Base-by-base conservation (phyloP, 345 rosid genomes). In the Linum tenue region DNA sequence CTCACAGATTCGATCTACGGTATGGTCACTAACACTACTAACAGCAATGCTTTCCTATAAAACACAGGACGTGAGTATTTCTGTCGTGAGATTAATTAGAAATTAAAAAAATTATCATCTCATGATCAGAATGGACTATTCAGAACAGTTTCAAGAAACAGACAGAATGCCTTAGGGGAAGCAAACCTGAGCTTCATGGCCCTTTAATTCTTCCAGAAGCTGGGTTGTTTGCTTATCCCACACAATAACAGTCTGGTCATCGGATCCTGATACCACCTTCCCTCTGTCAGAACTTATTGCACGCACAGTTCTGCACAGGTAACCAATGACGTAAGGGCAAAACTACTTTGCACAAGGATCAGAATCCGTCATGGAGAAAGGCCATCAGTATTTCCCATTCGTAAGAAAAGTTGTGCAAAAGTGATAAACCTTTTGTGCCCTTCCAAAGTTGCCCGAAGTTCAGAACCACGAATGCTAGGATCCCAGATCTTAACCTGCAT, bases 401-500 rank as follows among this genome's bases (percentile, higher is more conserved):
- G 12, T 12, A 65, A 62, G 17, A 43, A 39, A 59, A 39, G 5
- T 0, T 44, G 63, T 58, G 12, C 39, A 37, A 67, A 59, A 73
- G 68, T 38, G 41, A n/a, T 48, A 40, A 17, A 69, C 99, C 97
- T 80, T 64, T 91, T 77, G 75, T 95, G 99, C 59, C 96, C 97
- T 83, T 91, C 86, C 72, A 91, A 65, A 62, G 97, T 95, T 53
- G 96, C 95, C 50, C 91, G 85, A 73, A 87, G 96, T 85, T 95
- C 99, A 74, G 92, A 87, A 68, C 96, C 95, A 67, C 99, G 99
- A 70, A 84, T 77, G 78, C 97, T 95, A 66, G 99, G 97, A 81
- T 95, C 99, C 99, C 99, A 95, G 64, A 95, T 86, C 67, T 86
- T 95, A 67, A 95, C 96, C 99, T 95, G 86, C 79, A 73, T 55